Conservation (phyloP, 2,329 filamentous ascomycete genomes). For the Colletotrichum agaves region DNA sequence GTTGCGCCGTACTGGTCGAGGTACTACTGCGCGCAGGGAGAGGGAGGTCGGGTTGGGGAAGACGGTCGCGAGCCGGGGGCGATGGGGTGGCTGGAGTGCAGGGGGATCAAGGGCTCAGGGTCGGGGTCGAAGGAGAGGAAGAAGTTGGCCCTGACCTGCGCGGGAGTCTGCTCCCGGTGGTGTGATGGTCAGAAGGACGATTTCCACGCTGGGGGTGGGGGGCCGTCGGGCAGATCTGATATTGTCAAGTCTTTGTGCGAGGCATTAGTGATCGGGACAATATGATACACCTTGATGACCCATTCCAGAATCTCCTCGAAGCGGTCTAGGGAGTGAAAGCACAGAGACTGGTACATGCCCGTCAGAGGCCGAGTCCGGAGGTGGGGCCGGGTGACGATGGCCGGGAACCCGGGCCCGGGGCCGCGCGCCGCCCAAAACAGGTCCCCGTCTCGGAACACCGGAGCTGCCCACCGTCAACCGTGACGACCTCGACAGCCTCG, state of each 20-base stretch:
- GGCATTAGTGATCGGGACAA: not conserved
- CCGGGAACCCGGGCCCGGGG: constrained; percentile 65
- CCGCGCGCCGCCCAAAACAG: constrained; percentile 68
- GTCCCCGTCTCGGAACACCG: constrained; percentile 57
- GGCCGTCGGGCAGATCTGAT: constrained; percentile 44
- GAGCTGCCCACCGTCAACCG: constrained; percentile 55
- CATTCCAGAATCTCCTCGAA: constrained; percentile 59
- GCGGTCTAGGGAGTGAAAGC: constrained; percentile 57
- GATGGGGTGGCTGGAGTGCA: constrained; percentile 25
- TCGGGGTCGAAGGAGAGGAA: constrained; percentile 54
- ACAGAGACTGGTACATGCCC: constrained; percentile 50
- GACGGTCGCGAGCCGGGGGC: constrained; percentile 46
- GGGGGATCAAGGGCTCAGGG: constrained; percentile 27
- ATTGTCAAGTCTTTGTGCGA: not conserved
- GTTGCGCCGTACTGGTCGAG: constrained; percentile 58
- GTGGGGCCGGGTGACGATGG: constrained; percentile 62
- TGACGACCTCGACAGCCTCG: constrained; percentile 58
- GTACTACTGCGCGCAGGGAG: constrained; percentile 54
- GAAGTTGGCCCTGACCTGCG: constrained; percentile 51
- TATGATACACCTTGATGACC: constrained; percentile 51
- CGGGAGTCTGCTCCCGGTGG: constrained; percentile 44
- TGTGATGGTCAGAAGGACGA: constrained; percentile 50
- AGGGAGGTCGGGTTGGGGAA: constrained; percentile 53
- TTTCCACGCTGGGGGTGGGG: constrained; percentile 53
- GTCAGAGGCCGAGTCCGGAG: constrained; percentile 50